Base-by-base conservation (phyloP, 192 early-diverging fungal genomes). In the Funneliformis mosseae region DNA sequence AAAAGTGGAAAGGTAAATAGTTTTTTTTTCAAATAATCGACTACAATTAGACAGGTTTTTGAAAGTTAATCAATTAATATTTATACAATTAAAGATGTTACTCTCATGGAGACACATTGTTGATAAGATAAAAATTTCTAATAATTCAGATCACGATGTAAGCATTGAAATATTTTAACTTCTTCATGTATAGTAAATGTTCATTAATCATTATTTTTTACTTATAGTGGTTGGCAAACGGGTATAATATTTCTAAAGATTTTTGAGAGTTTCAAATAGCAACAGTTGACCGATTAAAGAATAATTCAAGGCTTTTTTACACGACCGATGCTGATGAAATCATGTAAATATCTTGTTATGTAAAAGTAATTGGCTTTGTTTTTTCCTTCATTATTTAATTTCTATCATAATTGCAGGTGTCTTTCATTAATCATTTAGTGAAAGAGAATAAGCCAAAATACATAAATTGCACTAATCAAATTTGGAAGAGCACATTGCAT, bases 131-230 rank as follows among this genome's bases (percentile, higher is more conserved):
- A 45, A 73, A 39, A 45, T 73, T 43, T 23, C 33, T 73, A 9
- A 42, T 45, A 9, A 39, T 10, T 45, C 71, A 1, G n/a, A 43
- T 39, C 33, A 73, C 5, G 33, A 33, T 33, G 33, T 33, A 33
- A 33, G 33, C 33, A 73, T 73, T 73, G 28, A 46, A 45, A 67
- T 67, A 73, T 43, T 45, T n/a, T 73, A 43, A 1, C n/a, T 38
- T 23, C 33, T n/a, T 72, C 43, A n/a, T 46, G 50, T 55, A 55
- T 42, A 43, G n/a, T n/a, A 43, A 73, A 5, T n/a, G 1, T 42
- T 42, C 69, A 71, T 38, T 71, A 71, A 71, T 71, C 0, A 70
- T 70, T 25, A 43, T 73, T 0, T 73, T 73, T 73, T 73, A 73
- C 43, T 0, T 45, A 43, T 72, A 72, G 70, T 72, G 70, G 70